Percentiles rank a stretch among this genome's conserved stretches.
Conservation (phyloP, 352 stramenopile species). For the Blastocystis sp. region DNA sequence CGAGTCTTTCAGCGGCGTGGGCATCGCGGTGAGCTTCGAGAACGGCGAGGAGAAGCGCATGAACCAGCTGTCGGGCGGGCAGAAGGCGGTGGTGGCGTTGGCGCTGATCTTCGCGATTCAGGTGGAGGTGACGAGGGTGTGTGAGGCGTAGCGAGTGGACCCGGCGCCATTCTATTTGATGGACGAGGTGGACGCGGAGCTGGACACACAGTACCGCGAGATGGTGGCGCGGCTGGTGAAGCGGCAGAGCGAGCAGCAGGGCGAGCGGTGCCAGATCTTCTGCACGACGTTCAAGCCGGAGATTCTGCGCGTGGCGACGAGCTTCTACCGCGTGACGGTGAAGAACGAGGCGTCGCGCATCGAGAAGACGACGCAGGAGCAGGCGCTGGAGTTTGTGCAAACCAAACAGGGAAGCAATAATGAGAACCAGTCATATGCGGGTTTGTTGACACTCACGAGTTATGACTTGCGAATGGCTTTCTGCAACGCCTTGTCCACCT, state of each 20-base stretch:
- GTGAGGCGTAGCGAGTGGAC: constrained; percentile 84
- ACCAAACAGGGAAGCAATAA: constrained; percentile 72
- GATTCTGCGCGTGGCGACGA: constrained; percentile 91
- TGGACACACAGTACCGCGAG: constrained; percentile 96
- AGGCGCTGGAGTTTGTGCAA: constrained; percentile 91
- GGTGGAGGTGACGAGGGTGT: background rate
- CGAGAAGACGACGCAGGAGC: constrained; percentile 87
- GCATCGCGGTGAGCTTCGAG: constrained; percentile 95
- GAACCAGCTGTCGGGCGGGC: constrained; percentile 94
- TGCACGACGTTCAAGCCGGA: constrained; percentile 98
- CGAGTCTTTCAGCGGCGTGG: constrained; percentile 89
- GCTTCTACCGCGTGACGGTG: constrained; percentile 95
- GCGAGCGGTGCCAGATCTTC: constrained; percentile 98
- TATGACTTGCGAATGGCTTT: background rate
- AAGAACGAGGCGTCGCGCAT: constrained; percentile 95
- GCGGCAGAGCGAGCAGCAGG: constrained; percentile 86
- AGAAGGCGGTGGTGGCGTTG: constrained; percentile 96
- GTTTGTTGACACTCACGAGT: background rate
- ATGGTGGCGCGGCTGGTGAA: constrained; percentile 93
- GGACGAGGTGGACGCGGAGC: constrained; percentile 97
- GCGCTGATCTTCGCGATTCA: constrained; percentile 99
- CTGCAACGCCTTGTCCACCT: constrained; percentile 8
- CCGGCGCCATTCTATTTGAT: constrained; percentile 99
- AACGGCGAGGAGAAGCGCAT: constrained; percentile 92
- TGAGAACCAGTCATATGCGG: background rate